Evolutionary conservation across 257 asterid genomes (phyloP).

Genomic region (Osmanthus fragrans): DNA sequence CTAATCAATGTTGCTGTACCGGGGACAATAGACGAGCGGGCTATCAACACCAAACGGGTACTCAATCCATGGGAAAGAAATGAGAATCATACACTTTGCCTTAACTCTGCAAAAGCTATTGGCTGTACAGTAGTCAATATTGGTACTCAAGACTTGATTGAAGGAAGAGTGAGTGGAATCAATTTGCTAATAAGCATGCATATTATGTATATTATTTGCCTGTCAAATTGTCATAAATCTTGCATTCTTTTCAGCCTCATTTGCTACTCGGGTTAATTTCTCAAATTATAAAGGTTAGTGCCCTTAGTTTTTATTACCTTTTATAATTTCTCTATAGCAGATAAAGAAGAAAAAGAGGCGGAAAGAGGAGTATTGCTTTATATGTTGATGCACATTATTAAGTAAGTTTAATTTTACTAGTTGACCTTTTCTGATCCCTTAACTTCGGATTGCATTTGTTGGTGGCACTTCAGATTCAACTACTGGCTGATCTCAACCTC

Average conservation of each 20-base stretch:
- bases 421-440: constrained; percentile 24
- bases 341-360: background rate
- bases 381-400: constrained; percentile 1
- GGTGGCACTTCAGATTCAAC: constrained; percentile 71
- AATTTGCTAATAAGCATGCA: constrained; percentile 16
- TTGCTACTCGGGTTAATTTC: constrained; percentile 92
- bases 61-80: constrained; percentile 98
- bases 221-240: constrained; percentile 16
- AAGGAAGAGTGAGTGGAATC: constrained; percentile 87
- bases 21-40: constrained; percentile 84
- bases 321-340: constrained; percentile 17
- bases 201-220: constrained; percentile 9
- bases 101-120: constrained; percentile 97
- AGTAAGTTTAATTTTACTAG: constrained; percentile 17
- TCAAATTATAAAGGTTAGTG: constrained; percentile 91
- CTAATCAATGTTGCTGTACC: constrained; percentile 97
- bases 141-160: constrained; percentile 89
- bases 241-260: constrained; percentile 74
- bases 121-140: constrained; percentile 96
- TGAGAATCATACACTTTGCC: constrained; percentile 92
- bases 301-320: constrained; percentile 18
- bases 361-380: constrained; percentile 8
- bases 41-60: constrained; percentile 78
- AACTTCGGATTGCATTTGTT: constrained; percentile 24
- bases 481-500: constrained; percentile 96